Base-by-base conservation (phyloP, 2,329 filamentous ascomycete species). In the Colletotrichum siamense region DNA sequence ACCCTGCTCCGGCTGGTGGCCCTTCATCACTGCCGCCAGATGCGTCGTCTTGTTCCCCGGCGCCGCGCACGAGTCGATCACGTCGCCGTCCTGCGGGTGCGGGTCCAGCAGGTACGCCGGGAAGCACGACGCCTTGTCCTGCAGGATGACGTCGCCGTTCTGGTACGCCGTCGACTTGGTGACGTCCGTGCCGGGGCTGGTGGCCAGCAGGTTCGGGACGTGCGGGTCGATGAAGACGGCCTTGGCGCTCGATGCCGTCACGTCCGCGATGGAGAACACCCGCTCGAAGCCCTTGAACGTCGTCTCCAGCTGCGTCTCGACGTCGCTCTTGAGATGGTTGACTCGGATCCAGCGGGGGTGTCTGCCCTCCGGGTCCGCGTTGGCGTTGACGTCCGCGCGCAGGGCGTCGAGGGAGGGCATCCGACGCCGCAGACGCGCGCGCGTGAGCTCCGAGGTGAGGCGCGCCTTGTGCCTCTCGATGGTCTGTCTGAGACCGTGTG, bases 21-120 rank as follows among this genome's bases (percentile, higher is more conserved):
- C 86, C 69, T 83, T 87, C 65, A 97, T 81, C 6, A 98, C 91
- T 3, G 95, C 94, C 1, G 96, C 96, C 63, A 98, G 86, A 83
- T 99, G 97, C 9, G 96, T 99, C 2, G 97, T 99, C 86, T 99
- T 99, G 84, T 99, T 99, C 8, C 97, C 97, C 2, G 97, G 97
- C 1, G 97, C 97, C 0, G 97, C 95, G 83, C 96, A 99, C 0
- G 95, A 95, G 84, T 99, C 97, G n/a, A 99, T 91, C 10, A 98
- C 88, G 81, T 97, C 92, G 28, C 95, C 95, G 78, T 94, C 91
- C 73, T 91, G 88, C 10, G 91, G 86, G 0, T 86, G 86, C 1
- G 94, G 92, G 68, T 98, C 89, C 0, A 99, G 88, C 4, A 99
- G 88, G 82, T 97, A 97, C 1, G 96, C 97, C 0, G 97, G 97